Evolutionary conservation across 208 protist species (phyloP).

Genomic region (Vickermania spadyakhi): DNA sequence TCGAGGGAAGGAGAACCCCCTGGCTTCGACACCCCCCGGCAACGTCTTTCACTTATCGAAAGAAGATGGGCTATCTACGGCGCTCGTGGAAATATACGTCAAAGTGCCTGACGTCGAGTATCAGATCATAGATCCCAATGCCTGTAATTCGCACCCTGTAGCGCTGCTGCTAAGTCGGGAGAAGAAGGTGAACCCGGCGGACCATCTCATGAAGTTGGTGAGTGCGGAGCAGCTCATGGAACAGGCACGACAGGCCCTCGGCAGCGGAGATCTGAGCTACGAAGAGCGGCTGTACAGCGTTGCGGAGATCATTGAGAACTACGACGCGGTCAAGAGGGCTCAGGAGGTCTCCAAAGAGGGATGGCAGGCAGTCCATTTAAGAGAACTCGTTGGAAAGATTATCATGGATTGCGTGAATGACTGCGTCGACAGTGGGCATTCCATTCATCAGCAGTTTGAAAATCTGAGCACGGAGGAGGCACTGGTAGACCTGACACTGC

Average conservation of each 20-base stretch:
- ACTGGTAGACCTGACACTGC: slow-evolving; percentile 51
- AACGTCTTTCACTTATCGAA: neutral
- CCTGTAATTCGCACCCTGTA: neutral
- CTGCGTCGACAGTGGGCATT: slow-evolving; percentile 43
- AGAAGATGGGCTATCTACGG: neutral
- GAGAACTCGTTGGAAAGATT: slow-evolving; percentile 72
- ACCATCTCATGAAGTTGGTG: slow-evolving; percentile 56
- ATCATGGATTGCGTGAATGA: slow-evolving; percentile 78
- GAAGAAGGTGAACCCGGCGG: slow-evolving; percentile 42
- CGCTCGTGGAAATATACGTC: neutral
- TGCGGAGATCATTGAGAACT: slow-evolving; percentile 44
- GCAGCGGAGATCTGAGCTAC: slow-evolving; percentile 16
- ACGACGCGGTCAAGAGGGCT: slow-evolving; percentile 59
- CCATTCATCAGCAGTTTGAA: slow-evolving; percentile 68
- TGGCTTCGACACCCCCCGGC: neutral
- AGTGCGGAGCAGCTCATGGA: slow-evolving; percentile 5
- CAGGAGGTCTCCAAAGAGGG: slow-evolving; percentile 60
- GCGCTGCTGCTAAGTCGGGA: slow-evolving; percentile 4
- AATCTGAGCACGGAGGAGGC: slow-evolving; percentile 41
- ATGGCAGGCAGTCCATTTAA: slow-evolving; percentile 68
- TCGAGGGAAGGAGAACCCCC: neutral
- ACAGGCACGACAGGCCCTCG: neutral
- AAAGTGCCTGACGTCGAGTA: neutral
- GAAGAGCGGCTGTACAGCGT: slow-evolving; percentile 54
- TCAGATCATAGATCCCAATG: neutral